Percentiles rank a stretch among this genome's conserved stretches.
Evolutionary conservation across 2,329 filamentous ascomycete species (phyloP).

Genomic region (Periconia digitata): DNA sequence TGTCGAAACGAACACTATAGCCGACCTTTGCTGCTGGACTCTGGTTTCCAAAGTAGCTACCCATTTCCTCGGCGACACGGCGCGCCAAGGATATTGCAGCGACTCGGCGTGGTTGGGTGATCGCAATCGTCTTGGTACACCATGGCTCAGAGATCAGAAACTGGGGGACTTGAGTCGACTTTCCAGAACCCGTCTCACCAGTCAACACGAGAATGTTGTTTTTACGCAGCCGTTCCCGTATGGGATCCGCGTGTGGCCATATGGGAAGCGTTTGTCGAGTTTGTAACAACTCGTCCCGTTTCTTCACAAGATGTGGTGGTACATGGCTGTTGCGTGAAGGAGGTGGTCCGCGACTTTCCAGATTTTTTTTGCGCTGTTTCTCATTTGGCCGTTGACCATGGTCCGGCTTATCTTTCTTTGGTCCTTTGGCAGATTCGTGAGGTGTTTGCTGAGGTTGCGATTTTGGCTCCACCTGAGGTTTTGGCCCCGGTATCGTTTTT

Average conservation of each 20-base stretch:
- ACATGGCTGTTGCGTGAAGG: conserved; percentile 2
- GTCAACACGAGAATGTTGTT: conserved; percentile 81
- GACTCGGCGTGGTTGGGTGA: conserved; percentile 91
- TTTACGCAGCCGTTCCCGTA: conserved; percentile 62
- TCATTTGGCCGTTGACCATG: not conserved
- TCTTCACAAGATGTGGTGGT: conserved; percentile 39
- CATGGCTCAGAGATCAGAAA: conserved; percentile 79
- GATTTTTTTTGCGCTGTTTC: not conserved
- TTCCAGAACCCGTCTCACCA: conserved; percentile 94
- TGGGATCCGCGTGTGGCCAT: conserved; percentile 71
- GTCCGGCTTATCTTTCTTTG: not conserved
- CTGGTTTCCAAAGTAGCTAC: conserved; percentile 61
- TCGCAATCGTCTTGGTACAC: conserved; percentile 79
- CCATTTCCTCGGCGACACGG: conserved; percentile 83
- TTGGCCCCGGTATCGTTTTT: too few relatives aligned
- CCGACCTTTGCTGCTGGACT: conserved; percentile 70
- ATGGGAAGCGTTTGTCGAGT: conserved; percentile 75
- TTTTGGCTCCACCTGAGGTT: not conserved
- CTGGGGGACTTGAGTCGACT: conserved; percentile 94
- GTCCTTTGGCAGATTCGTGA: not conserved
- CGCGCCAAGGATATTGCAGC: conserved; percentile 89
- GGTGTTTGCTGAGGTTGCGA: too few relatives aligned
- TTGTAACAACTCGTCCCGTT: conserved; percentile 50
- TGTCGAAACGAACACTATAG: conserved; percentile 94
- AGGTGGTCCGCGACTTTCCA: not conserved